A percentile compares a stretch with the other conserved stretches of the same genome.
phyloP scores from a whole-genome alignment of 345 rosid species.

The Salix koriyanagi region DNA sequence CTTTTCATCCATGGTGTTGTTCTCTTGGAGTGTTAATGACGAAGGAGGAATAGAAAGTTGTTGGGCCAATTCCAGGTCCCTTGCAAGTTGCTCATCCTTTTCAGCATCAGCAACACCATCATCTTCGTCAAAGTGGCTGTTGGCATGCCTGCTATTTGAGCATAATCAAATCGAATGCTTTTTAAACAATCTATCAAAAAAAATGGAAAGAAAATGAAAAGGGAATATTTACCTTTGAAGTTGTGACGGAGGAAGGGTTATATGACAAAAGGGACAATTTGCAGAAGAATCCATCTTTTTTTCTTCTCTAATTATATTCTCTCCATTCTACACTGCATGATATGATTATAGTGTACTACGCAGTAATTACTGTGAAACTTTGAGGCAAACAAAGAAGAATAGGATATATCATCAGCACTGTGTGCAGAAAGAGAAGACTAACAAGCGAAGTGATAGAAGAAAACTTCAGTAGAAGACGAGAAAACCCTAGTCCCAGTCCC shows the following conservation, averaged over 20 bases:
- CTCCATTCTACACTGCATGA: not conserved
- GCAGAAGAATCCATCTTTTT: constrained; percentile 28
- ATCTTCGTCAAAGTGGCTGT: constrained; percentile 61
- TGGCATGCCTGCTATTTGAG: constrained; percentile 50
- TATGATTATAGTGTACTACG: not conserved
- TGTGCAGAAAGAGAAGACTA: too few relatives aligned
- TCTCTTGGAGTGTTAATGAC: not conserved
- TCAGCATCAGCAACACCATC: not conserved
- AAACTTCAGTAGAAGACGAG: not conserved
- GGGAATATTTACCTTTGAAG: constrained; percentile 17
- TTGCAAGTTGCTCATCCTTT: constrained; percentile 21
- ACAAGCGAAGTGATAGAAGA: not conserved
- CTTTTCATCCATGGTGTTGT: constrained; percentile 12
- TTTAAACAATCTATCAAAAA: too few relatives aligned
- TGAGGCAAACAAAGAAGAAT: not conserved
- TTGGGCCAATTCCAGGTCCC: constrained; percentile 37
- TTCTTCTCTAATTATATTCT: not conserved
- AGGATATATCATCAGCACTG: not conserved
- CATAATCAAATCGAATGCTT: too few relatives aligned
- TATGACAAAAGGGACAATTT: constrained; percentile 57
- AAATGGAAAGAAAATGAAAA: not conserved
- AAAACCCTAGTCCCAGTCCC: not conserved
- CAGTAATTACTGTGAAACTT: not conserved
- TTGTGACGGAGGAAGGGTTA: constrained; percentile 31
- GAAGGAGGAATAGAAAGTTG: constrained; percentile 35